phyloP scores from a whole-genome alignment of 345 rosid species.

The Ceriops decandra region DNA sequence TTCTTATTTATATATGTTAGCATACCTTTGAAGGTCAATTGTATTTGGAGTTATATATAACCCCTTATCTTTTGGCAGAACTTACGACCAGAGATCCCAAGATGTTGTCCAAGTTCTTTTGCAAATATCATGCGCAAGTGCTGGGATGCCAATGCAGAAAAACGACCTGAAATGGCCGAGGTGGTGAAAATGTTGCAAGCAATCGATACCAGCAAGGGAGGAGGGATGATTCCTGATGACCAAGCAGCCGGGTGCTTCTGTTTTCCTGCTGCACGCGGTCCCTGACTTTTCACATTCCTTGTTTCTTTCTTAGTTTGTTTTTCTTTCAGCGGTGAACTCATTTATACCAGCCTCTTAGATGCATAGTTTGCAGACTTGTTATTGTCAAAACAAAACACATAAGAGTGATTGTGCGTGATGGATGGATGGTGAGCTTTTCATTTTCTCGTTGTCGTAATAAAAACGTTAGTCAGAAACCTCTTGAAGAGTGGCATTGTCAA shows the following conservation, averaged over 20 bases:
- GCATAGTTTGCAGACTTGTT: not conserved
- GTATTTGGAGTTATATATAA: not conserved
- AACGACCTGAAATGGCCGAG: constrained; percentile 80
- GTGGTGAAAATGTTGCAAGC: constrained; percentile 81
- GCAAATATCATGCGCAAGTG: constrained; percentile 72
- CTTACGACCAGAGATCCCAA: constrained; percentile 79
- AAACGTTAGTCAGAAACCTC: no score
- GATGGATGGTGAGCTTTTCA: no score
- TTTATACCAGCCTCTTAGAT: not conserved
- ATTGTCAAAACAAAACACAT: not conserved
- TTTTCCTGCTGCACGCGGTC: constrained; percentile 70
- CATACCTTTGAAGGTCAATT: not conserved
- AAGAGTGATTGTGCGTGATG: no score
- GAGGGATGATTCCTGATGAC: constrained; percentile 95
- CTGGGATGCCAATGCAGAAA: constrained; percentile 75
- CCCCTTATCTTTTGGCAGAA: constrained; percentile 43
- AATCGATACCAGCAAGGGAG: constrained; percentile 81
- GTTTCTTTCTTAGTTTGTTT: not conserved
- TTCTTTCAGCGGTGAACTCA: not conserved
- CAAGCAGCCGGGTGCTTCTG: constrained; percentile 65
- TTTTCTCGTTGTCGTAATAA: no score
- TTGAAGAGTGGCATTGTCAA: no score
- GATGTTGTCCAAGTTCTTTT: constrained; percentile 74
- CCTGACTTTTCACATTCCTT: constrained; percentile 28
- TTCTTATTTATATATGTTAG: not conserved